These are phyloP conservation scores for Sungouiozyma ichnusensis DNA, from an alignment of 805 yeast species.

Conservation along the genomic window DNA sequence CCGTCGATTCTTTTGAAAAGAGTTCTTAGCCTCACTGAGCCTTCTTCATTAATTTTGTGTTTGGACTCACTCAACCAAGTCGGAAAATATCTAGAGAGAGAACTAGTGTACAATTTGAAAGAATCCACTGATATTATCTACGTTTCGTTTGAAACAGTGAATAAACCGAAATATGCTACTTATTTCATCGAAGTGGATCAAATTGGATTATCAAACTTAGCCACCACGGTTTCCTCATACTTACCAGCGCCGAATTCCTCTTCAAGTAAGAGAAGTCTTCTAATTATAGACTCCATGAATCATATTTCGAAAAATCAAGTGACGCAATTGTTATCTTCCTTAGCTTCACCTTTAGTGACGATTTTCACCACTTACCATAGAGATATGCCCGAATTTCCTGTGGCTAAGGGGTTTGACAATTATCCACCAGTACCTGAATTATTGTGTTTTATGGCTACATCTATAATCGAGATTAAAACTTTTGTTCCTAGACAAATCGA, in stretches of 20 bases:
- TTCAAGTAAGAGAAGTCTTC: slow-evolving; percentile 27
- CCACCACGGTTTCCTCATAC: slow-evolving; percentile 13
- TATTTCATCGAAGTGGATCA: slow-evolving; percentile 39
- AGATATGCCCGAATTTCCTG: slow-evolving; percentile 30
- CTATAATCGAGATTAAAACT: slow-evolving; percentile 56
- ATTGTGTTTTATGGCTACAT: slow-evolving; percentile 62
- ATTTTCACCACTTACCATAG: slow-evolving; percentile 41
- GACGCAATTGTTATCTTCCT: slow-evolving; percentile 38
- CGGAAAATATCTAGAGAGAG: slow-evolving; percentile 44
- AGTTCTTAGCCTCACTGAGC: slow-evolving; percentile 58
- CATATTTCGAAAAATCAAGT: slow-evolving; percentile 39
- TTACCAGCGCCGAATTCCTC: slow-evolving; percentile 13
- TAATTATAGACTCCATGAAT: slow-evolving; percentile 63
- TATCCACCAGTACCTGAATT: slow-evolving; percentile 46
- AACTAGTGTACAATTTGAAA: slow-evolving; percentile 38
- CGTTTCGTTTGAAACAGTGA: slow-evolving; percentile 59
- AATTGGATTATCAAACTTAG: slow-evolving; percentile 7
- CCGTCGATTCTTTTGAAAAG: slow-evolving; percentile 55
- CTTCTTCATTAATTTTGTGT: slow-evolving; percentile 60
- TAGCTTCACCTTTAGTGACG: slow-evolving; percentile 38
- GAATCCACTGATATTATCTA: slow-evolving; percentile 32
- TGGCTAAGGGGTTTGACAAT: slow-evolving; percentile 16
- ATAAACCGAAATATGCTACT: slow-evolving; percentile 40
- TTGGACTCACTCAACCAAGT: slow-evolving; percentile 67
- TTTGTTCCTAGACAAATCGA: slow-evolving; percentile 24